Conservation (phyloP, 2,329 filamentous ascomycete species). For the Neopestalotiopsis rosae region DNA sequence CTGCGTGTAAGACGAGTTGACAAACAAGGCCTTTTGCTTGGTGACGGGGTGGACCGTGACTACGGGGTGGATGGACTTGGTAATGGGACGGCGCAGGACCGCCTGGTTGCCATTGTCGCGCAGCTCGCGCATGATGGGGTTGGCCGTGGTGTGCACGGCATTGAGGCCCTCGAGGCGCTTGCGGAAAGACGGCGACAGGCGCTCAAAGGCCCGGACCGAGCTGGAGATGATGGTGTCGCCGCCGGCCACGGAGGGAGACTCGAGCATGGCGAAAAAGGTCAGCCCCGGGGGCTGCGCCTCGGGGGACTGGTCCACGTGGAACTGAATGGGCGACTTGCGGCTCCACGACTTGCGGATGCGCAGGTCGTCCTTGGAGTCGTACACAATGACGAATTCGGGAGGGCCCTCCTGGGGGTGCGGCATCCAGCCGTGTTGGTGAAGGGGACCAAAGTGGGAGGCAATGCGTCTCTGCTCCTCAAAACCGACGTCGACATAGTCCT, state of each 20-base stretch:
- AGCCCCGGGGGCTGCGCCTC: slow-evolving; percentile 24
- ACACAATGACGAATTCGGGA: slow-evolving; percentile 30
- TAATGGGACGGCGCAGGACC: slow-evolving; percentile 36
- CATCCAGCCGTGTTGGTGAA: slow-evolving; percentile 32
- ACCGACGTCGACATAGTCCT: slow-evolving; percentile 27
- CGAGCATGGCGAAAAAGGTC: slow-evolving; percentile 27
- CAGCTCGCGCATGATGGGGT: slow-evolving; percentile 26
- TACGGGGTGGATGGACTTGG: slow-evolving; percentile 30
- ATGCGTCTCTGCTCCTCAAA: slow-evolving; percentile 28
- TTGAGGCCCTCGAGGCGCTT: slow-evolving; percentile 25
- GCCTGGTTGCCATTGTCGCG: slow-evolving; percentile 30
- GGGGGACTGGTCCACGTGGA: slow-evolving; percentile 31
- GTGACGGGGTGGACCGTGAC: slow-evolving; percentile 40
- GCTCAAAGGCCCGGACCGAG: slow-evolving; percentile 23
- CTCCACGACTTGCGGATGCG: slow-evolving; percentile 30
- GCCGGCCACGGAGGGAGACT: slow-evolving; percentile 23
- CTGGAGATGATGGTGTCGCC: slow-evolving; percentile 26
- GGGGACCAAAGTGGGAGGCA: slow-evolving; percentile 28
- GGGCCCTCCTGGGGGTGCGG: slow-evolving; percentile 29
- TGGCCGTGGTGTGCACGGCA: slow-evolving; percentile 27
- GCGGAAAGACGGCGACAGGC: slow-evolving; percentile 26
- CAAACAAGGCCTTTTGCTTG: slow-evolving; percentile 38
- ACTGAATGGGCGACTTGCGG: slow-evolving; percentile 29
- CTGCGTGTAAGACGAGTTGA: slow-evolving; percentile 38
- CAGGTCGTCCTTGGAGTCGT: slow-evolving; percentile 29